Base-by-base conservation (phyloP, 2,329 filamentous ascomycete genomes). In the Paraphaeosphaeria sporulosa region DNA sequence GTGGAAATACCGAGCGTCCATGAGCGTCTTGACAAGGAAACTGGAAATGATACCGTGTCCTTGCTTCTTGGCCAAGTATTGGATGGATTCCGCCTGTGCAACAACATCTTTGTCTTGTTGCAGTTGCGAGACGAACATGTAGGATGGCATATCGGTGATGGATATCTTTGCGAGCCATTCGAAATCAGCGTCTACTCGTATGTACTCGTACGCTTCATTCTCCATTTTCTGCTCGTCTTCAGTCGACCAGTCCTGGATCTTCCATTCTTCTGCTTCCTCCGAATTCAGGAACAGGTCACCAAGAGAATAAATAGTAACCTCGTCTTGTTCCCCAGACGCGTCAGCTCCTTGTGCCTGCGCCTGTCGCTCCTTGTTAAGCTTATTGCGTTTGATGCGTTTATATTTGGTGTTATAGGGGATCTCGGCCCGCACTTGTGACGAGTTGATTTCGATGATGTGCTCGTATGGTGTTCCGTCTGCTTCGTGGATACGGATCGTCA, bases 371-470 rank as follows among this genome's bases (percentile, higher is more conserved):
- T 93, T 93, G 75, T 94, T 88, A 34, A 91, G 85, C 47, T 90
- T 87, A 60, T 91, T 97, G 49, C 94, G 86, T 82, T 99, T 99
- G 2, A 99, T 84, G 9, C 96, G 89, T 81, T 98, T 99, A 81
- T 99, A 99, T 76, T 99, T 99, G 0, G 95, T 99, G 71, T 98
- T 98, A 80, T 99, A 99, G 0, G 94, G 94, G 62, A 99, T 97
- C 63, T 97, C 94, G 61, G 98, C 91, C 74, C 90, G 92, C 2
- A 91, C 92, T 15, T 88, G 86, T 30, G 90, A 89, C 67, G 97
- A 93, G 61, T 93, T 93, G 74, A 99, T 96, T 71, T 97, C 93
- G 34, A 98, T 90, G 64, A 97, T 97, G 74, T 99, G 95, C 75
- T 99, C 95, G 73, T 99, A 99, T 2, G 95, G 95, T 0, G 95